Evolutionary conservation across 2,329 filamentous ascomycete species (phyloP), one percentile per base, ranked within the genome.

Genomic region (Colletotrichum spinosum): DNA sequence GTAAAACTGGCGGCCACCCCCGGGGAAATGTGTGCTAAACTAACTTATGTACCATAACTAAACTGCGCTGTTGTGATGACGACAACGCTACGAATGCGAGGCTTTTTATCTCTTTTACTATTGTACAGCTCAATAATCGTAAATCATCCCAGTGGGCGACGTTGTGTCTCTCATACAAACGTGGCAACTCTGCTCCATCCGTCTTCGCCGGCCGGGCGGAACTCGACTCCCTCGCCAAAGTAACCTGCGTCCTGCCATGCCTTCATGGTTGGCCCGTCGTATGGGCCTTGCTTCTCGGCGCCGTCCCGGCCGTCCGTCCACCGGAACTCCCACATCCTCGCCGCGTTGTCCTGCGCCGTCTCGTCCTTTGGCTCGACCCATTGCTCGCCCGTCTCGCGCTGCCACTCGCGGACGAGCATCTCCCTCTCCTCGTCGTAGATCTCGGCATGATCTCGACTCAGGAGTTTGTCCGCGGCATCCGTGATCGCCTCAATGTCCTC

Each of bases 211-310:
- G 80, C 85, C 66, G 79, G 82, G 69, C 89, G 85, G 72, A 95
- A 94, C 75, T 94, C 95, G 33, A 97, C 93, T 0, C 92, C 93
- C 69, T 96, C 91, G 11, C 90, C 91, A 78, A 99, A 99, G 76
- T 98, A 98, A 3, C 96, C 96, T 33, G 93, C 93, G 68, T 92
- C 89, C 70, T 91, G 89, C 96, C 96, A 99, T 2, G 92, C 92
- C 72, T 89, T 88, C 96, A 99, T 98, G 42, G 91, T 95, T 6
- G 84, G 77, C 8, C 86, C 87, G 74, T 97, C 93, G 76, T 94
- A 99, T 0, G 96, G 95, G 0, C 96, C 96, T 77, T 99, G 93
- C 63, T 87, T 86, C 52, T 88, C 86, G 10, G 87, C 92, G 35
- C 88, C 91, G 73, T 97, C 95, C 45, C 94, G 86, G 15, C 92